Evolutionary conservation across 1,139 yeast species (phyloP).

Genomic region (Suhomyces ambrosiae): DNA sequence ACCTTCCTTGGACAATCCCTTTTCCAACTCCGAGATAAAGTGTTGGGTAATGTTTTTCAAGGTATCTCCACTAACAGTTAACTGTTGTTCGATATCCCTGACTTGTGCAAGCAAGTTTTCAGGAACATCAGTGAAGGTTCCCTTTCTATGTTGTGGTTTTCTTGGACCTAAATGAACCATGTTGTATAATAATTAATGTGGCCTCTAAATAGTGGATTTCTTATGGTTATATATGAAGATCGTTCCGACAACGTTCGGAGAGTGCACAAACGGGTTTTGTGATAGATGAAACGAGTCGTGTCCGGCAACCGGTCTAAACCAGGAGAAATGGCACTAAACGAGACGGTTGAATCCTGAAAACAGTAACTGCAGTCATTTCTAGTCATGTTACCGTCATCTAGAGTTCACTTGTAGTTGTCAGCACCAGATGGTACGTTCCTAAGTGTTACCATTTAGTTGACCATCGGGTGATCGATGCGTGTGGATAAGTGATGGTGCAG

Average conservation of each 20-base stretch:
- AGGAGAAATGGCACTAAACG: not conserved
- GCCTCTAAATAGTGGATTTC: not conserved
- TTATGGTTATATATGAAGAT: not conserved
- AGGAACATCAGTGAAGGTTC: constrained; percentile 78
- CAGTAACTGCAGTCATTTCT: no score
- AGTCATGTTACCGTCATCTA: not conserved
- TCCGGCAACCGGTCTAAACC: not conserved
- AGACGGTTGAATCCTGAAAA: no score
- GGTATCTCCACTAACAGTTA: constrained; percentile 62
- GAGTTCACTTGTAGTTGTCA: no score
- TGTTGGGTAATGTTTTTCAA: constrained; percentile 70
- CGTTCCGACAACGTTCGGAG: constrained; percentile 1
- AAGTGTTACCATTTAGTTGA: no score
- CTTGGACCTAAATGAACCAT: constrained; percentile 89
- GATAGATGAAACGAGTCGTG: not conserved
- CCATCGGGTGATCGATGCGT: no score
- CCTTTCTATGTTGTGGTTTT: constrained; percentile 79
- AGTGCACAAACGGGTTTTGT: constrained; percentile 1
- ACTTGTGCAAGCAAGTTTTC: constrained; percentile 62
- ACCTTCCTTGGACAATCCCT: constrained; percentile 73
- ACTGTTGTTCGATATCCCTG: constrained; percentile 58
- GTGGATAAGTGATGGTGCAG: no score
- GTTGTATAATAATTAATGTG: constrained; percentile 9
- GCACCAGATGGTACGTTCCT: no score
- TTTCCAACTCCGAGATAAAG: constrained; percentile 64